phyloP scores from a whole-genome alignment of 371 early-diverging fungal genomes.

The Syncephalis plumigaleata region DNA sequence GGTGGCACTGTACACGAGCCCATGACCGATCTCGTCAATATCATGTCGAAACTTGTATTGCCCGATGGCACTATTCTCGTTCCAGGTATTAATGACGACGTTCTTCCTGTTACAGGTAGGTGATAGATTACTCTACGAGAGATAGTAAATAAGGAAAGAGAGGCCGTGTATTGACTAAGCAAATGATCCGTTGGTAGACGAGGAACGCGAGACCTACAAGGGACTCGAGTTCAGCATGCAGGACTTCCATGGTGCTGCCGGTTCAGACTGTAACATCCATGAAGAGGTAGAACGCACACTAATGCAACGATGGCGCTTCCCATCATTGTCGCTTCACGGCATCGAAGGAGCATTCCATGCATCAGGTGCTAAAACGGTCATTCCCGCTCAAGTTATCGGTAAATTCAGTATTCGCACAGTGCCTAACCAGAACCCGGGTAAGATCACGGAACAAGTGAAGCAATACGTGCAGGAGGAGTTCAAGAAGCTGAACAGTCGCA shows the following conservation, averaged over 20 bases:
- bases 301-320: constrained; percentile 87
- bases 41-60: constrained; percentile 73
- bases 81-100: constrained; percentile 85
- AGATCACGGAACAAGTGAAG: constrained; percentile 52
- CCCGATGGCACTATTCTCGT: constrained; percentile 78
- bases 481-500: constrained; percentile 75
- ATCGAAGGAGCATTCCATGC: constrained; percentile 92
- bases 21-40: constrained; percentile 76
- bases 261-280: constrained; percentile 58
- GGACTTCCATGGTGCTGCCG: constrained; percentile 70
- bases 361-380: constrained; percentile 91
- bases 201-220: constrained; percentile 69
- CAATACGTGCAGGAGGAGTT: constrained; percentile 65
- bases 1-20: constrained; percentile 95
- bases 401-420: constrained; percentile 93
- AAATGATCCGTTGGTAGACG: constrained; percentile 15
- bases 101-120: constrained; percentile 61
- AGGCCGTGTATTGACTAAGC: background rate
- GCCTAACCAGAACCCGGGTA: constrained; percentile 76
- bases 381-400: constrained; percentile 88
- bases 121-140: too few relatives aligned
- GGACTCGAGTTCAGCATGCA: constrained; percentile 57
- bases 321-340: constrained; percentile 90
- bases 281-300: constrained; percentile 54
- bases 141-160: background rate